A percentile compares a stretch with the other conserved stretches of the same genome.
These are phyloP conservation scores for Pestalotiopsis sp. DNA, from an alignment of 2,329 filamentous ascomycete species.

Conservation along the genomic window DNA sequence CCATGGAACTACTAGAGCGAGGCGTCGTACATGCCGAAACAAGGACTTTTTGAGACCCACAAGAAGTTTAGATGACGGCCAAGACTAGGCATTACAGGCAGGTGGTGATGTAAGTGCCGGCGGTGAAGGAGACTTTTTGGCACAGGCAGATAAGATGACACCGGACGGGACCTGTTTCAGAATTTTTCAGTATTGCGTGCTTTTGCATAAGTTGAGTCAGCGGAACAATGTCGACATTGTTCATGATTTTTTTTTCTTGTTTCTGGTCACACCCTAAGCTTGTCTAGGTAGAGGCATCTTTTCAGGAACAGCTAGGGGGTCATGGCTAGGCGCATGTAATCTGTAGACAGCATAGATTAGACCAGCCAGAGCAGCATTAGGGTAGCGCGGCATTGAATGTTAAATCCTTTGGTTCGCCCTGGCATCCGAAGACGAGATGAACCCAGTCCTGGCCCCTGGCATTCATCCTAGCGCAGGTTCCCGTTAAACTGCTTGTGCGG, in stretches of 20 bases:
- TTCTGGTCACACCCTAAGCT: background rate
- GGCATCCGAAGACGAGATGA: background rate
- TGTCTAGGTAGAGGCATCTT: background rate
- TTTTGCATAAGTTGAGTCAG: background rate
- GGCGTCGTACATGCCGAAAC: background rate
- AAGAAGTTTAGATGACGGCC: background rate
- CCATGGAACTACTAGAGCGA: background rate
- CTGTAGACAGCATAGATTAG: background rate
- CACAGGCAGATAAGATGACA: background rate
- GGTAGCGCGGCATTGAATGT: background rate
- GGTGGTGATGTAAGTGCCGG: background rate
- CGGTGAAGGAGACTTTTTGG: background rate
- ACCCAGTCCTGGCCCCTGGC: background rate
- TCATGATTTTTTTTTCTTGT: background rate
- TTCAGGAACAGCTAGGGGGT: background rate
- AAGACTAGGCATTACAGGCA: background rate
- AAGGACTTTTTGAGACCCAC: background rate
- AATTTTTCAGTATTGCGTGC: background rate
- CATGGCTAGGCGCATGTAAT: background rate
- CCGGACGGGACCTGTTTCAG: background rate
- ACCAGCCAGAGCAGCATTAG: background rate
- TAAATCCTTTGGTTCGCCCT: background rate
- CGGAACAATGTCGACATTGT: background rate
- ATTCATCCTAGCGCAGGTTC: background rate
- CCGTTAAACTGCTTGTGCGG: background rate